Evolutionary conservation across 805 yeast species (phyloP).

Genomic region (Metschnikowia lachancei): DNA sequence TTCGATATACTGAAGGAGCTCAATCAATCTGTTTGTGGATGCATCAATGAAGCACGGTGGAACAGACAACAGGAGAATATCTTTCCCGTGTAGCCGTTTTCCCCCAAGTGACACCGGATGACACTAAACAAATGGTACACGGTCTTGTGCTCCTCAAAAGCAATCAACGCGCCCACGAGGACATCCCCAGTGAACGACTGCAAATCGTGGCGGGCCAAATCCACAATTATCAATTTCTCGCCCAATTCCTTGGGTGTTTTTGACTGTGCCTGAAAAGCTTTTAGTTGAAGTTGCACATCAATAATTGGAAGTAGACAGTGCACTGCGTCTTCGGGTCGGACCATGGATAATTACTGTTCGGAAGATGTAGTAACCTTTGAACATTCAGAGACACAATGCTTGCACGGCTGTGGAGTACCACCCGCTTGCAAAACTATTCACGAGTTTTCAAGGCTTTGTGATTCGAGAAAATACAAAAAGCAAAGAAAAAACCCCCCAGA

Average conservation of each 20-base stretch:
- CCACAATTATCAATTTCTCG: slow-evolving; percentile 96
- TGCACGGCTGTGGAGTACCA: too few species aligned
- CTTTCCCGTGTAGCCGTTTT: slow-evolving; percentile 60
- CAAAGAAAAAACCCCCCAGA: too few species aligned
- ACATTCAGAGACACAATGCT: too few species aligned
- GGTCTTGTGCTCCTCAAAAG: slow-evolving; percentile 87
- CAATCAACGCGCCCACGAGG: slow-evolving; percentile 74
- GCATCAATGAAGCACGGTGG: slow-evolving; percentile 99
- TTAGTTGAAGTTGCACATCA: too few species aligned
- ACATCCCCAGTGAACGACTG: slow-evolving; percentile 65
- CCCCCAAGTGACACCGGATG: slow-evolving; percentile 59
- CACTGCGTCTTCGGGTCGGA: too few species aligned
- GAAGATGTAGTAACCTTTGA: too few species aligned
- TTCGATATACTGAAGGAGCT: slow-evolving; percentile 65
- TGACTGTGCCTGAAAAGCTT: too few species aligned
- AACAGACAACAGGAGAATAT: slow-evolving; percentile 69
- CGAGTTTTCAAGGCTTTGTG: too few species aligned
- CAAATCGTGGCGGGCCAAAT: slow-evolving; percentile 88
- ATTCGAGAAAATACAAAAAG: too few species aligned
- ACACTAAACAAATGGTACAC: slow-evolving; percentile 92
- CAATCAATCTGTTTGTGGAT: slow-evolving; percentile 90
- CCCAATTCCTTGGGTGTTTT: slow-evolving; percentile 91
- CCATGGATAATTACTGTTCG: too few species aligned
- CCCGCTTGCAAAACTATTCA: too few species aligned
- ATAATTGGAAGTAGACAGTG: too few species aligned